A percentile compares a stretch with the other conserved stretches of the same genome.
phyloP scores from a whole-genome alignment of 495 filamentous ascomycete species.

The Cladorrhinum samala region DNA sequence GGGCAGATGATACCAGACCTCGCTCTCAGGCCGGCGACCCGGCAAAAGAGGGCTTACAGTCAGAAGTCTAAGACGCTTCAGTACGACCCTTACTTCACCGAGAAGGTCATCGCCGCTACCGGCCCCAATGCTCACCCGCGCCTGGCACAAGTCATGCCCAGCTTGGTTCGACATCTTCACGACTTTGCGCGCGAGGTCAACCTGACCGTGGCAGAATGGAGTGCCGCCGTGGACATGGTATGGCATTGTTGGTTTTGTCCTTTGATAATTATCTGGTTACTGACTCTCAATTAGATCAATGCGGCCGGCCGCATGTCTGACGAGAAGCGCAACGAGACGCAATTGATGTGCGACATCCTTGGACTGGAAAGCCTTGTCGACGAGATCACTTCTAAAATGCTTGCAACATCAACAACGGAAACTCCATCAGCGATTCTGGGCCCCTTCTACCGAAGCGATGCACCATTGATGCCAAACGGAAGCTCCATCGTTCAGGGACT shows the following conservation, averaged over 20 bases:
- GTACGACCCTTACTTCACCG: slow-evolving; percentile 57
- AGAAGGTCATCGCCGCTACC: slow-evolving; percentile 63
- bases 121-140: slow-evolving; percentile 60
- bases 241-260: slow-evolving; percentile 10
- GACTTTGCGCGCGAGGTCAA: slow-evolving; percentile 56
- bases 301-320: slow-evolving; percentile 65
- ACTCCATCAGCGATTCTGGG: slow-evolving; percentile 71
- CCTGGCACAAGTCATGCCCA: slow-evolving; percentile 45
- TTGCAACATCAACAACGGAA: slow-evolving; percentile 39
- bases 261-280: slow-evolving; percentile 6
- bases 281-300: slow-evolving; percentile 49
- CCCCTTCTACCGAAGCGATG: slow-evolving; percentile 70
- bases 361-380: slow-evolving; percentile 66
- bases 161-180: slow-evolving; percentile 51
- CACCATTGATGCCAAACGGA: slow-evolving; percentile 57
- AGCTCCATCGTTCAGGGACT: slow-evolving; percentile 48
- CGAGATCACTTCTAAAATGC: slow-evolving; percentile 65
- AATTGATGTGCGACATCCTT: slow-evolving; percentile 64
- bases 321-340: slow-evolving; percentile 66
- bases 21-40: neutral
- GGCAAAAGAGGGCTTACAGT: slow-evolving; percentile 2
- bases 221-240: slow-evolving; percentile 37
- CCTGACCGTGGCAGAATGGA: slow-evolving; percentile 51
- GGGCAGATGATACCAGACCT: slow-evolving; percentile 18
- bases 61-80: slow-evolving; percentile 10